Percentiles rank a stretch among this genome's conserved stretches.
Evolutionary conservation across 495 filamentous ascomycete species (phyloP).

Genomic region (Neurospora sp.): DNA sequence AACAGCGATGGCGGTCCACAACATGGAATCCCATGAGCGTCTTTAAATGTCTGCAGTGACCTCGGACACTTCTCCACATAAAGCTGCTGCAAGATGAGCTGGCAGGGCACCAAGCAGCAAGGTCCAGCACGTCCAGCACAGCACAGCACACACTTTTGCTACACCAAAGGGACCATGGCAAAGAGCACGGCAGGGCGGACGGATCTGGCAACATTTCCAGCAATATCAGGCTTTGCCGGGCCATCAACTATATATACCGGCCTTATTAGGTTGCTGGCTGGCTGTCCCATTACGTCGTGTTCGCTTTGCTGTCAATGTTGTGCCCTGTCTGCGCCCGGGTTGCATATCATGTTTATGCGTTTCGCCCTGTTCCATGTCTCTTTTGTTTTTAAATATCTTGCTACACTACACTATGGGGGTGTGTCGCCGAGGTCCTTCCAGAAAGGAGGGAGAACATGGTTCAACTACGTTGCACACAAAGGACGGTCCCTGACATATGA

Average conservation of each 20-base stretch:
- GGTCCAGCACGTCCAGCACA: neutral
- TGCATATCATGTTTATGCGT: neutral
- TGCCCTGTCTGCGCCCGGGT: neutral
- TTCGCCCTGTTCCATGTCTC: neutral
- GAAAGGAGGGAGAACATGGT: neutral
- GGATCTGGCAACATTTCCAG: neutral
- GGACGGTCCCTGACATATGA: neutral
- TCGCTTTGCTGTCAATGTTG: neutral
- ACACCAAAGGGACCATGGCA: neutral
- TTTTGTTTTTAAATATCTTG: neutral
- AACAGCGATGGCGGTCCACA: neutral
- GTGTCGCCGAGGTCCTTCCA: neutral
- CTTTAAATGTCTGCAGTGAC: conserved; percentile 18
- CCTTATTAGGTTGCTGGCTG: neutral
- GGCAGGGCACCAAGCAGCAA: conserved; percentile 17
- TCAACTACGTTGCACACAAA: neutral
- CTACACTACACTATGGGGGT: neutral
- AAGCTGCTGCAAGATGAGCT: conserved; percentile 29
- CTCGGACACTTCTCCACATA: conserved; percentile 19
- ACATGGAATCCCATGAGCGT: neutral
- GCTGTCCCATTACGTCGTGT: neutral
- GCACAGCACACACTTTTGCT: neutral
- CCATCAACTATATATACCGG: neutral
- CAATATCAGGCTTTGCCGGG: neutral
- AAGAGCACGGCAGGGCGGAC: neutral